Evolutionary conservation across 1,139 yeast genomes (phyloP).

Genomic region (Hemisphaericaspora lyxosophila): DNA sequence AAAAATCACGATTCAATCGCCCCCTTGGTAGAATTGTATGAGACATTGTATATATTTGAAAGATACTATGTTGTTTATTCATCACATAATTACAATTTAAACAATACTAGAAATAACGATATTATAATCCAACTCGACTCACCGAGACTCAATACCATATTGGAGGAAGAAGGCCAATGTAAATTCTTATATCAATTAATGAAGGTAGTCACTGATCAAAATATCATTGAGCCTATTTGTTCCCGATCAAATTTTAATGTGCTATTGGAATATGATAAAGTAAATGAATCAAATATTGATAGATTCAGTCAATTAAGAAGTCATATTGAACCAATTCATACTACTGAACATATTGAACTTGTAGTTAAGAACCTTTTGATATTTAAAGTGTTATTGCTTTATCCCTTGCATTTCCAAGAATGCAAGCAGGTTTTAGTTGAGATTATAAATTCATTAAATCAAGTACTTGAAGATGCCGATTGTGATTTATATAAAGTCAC

Average conservation of each 20-base stretch:
- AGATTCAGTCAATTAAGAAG: slow-evolving; percentile 13
- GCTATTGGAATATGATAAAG: slow-evolving; percentile 10
- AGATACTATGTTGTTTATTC: slow-evolving; percentile 32
- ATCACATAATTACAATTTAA: slow-evolving; percentile 25
- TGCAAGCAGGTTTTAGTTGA: slow-evolving; percentile 24
- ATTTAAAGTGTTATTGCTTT: slow-evolving; percentile 32
- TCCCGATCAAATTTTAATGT: slow-evolving; percentile 19
- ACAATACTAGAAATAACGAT: slow-evolving; percentile 22
- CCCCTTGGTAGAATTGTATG: slow-evolving; percentile 38
- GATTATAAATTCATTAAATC: slow-evolving; percentile 23
- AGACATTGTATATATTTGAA: slow-evolving; percentile 33
- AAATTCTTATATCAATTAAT: slow-evolving; percentile 18
- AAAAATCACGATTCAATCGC: slow-evolving; percentile 21
- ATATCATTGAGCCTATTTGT: slow-evolving; percentile 16
- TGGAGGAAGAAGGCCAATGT: not conserved
- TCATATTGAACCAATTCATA: slow-evolving; percentile 6
- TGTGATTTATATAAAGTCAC: slow-evolving; percentile 30
- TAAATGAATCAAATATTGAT: slow-evolving; percentile 11
- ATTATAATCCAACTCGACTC: slow-evolving; percentile 14
- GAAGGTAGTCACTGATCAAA: slow-evolving; percentile 15
- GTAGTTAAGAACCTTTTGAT: slow-evolving; percentile 17
- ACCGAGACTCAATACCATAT: not conserved
- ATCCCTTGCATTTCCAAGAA: slow-evolving; percentile 23
- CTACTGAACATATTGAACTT: slow-evolving; percentile 8
- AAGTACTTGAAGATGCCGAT: slow-evolving; percentile 20